Base-by-base conservation (phyloP, 2,329 filamentous ascomycete species). In the Scedosporium aurantiacum region DNA sequence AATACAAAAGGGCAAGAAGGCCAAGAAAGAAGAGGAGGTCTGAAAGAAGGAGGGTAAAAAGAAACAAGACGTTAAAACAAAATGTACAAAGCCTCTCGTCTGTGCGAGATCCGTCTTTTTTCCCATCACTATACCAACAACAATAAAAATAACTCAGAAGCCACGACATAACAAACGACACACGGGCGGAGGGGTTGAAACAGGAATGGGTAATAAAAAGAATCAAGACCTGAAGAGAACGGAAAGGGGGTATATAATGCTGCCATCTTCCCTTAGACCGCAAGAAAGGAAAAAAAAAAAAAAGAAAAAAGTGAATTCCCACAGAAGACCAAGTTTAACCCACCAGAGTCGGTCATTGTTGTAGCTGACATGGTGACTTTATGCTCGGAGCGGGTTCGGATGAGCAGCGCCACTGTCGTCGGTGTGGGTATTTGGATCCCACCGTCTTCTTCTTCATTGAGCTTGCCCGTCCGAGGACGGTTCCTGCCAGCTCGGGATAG, bases 21-120 rank as follows among this genome's bases (percentile, higher is more conserved):
- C 25, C 47, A 45, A 21, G 43, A 23, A 5, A 45, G 59, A 16
- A 60, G 18, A 59, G 54, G 57, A 63, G 41, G 62, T 41, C 14
- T 55, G 25, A 60, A 62, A 43, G 21, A 18, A 56, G 43, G 52
- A 18, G 45, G 63, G 45, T 62, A 43, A 40, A 57, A 61, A 62
- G 52, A 59, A 63, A 66, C 54, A 62, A 64, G 60, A 63, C 64
- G 59, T 64, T 64, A 41, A 67, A 64, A 50, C 63, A 61, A 57
- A 59, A 55, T 37, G 41, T 37, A 37, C 32, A 37, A n/a, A n/a
- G 32, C 32, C 2, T 37, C 32, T 37, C 32, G 32, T 37, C 32
- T 37, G 32, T 10, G 32, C 32, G 32, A 37, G 32, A 12, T 37
- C 32, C 32, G 32, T 37, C 32, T 12, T 37, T 37, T 37, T 37